These are phyloP conservation scores for Aspergillus sojae DNA, from an alignment of 2,329 filamentous ascomycete genomes.

Conservation along the genomic window DNA sequence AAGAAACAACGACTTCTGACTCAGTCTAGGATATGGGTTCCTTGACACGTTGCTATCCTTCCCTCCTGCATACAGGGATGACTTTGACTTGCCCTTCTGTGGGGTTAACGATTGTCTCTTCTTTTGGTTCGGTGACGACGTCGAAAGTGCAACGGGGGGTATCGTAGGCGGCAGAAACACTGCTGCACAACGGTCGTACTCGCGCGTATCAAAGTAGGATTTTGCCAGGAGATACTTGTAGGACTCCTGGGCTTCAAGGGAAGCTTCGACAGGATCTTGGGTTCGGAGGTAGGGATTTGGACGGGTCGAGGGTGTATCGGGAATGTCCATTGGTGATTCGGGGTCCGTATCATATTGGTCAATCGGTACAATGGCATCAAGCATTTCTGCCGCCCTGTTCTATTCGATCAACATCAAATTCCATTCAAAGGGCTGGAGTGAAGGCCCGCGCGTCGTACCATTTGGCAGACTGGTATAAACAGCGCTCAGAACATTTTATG, in stretches of 20 bases:
- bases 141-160: slow-evolving; percentile 64
- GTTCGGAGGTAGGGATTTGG: slow-evolving; percentile 57
- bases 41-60: slow-evolving; percentile 36
- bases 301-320: slow-evolving; percentile 52
- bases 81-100: slow-evolving; percentile 66
- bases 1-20: slow-evolving; percentile 90
- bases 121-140: slow-evolving; percentile 41
- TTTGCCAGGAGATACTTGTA: slow-evolving; percentile 88
- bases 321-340: slow-evolving; percentile 61
- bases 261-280: slow-evolving; percentile 70
- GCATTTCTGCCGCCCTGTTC: slow-evolving; percentile 85
- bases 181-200: slow-evolving; percentile 90
- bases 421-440: background rate
- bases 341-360: slow-evolving; percentile 62
- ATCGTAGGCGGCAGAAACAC: slow-evolving; percentile 83
- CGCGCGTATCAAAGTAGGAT: slow-evolving; percentile 90
- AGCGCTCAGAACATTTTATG: slow-evolving; percentile 88
- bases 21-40: slow-evolving; percentile 59
- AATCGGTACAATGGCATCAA: slow-evolving; percentile 71
- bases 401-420: background rate
- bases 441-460: slow-evolving; percentile 62
- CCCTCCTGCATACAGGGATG: slow-evolving; percentile 37
- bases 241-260: slow-evolving; percentile 76
- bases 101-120: slow-evolving; percentile 44
- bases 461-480: slow-evolving; percentile 94